Percentiles rank a stretch among this genome's conserved stretches.
Conservation (phyloP, 2,329 filamentous ascomycete species). For the Penicillium sp. region DNA sequence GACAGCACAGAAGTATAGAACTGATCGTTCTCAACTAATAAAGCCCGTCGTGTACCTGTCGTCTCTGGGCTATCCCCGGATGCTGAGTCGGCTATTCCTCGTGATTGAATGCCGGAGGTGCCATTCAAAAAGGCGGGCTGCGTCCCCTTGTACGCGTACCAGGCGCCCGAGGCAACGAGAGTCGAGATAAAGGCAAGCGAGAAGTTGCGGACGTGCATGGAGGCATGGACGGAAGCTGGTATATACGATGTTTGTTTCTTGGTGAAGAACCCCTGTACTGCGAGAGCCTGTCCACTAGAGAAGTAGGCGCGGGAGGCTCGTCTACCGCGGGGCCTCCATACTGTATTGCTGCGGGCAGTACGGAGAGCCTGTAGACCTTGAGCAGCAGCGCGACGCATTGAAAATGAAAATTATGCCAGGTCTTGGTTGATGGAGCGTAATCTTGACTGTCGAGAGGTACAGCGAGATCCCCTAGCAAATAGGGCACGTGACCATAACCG, state of each 20-base stretch:
- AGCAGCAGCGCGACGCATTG: conserved; percentile 46
- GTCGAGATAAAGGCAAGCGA: conserved; percentile 47
- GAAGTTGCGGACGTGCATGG: conserved; percentile 49
- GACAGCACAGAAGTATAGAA: conserved; percentile 84
- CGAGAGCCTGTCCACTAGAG: conserved; percentile 34
- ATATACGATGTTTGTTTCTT: conserved; percentile 32
- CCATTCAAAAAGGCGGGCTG: conserved; percentile 23
- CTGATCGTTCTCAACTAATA: conserved; percentile 86
- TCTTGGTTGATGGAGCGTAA: not conserved
- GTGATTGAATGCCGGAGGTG: conserved; percentile 21
- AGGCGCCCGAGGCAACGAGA: conserved; percentile 46
- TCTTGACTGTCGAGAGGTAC: conserved; percentile 1
- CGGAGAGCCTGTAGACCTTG: conserved; percentile 39
- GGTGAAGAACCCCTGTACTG: conserved; percentile 28
- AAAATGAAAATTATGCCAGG: conserved; percentile 11
- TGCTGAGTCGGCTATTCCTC: conserved; percentile 24
- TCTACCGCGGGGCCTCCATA: conserved; percentile 40
- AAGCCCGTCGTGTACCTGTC: conserved; percentile 60
- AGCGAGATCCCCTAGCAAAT: not conserved
- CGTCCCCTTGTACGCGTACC: conserved; percentile 46
- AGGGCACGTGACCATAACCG: not conserved
- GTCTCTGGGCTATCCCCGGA: conserved; percentile 34
- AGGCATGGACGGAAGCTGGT: conserved; percentile 37
- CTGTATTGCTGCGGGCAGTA: conserved; percentile 43
- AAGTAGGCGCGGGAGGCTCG: conserved; percentile 33